Evolutionary conservation across 257 asterid genomes (phyloP).

Genomic region (Solanum chiquidenum): DNA sequence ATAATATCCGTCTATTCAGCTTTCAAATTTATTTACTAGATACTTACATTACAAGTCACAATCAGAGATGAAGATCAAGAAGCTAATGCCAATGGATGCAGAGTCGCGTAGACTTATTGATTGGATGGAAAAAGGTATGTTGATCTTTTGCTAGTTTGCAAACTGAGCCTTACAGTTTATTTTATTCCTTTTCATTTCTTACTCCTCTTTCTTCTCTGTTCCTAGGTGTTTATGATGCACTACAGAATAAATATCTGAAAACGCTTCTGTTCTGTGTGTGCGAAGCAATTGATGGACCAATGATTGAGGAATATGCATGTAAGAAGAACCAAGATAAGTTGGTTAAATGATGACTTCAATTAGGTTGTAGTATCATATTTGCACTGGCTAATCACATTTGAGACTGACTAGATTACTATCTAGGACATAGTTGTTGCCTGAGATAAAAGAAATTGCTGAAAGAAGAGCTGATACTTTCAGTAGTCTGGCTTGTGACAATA

Average conservation of each 20-base stretch:
- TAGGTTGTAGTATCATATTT: background rate
- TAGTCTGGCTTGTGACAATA: background rate
- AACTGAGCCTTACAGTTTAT: background rate
- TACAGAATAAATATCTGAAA: slow-evolving; percentile 83
- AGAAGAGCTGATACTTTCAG: background rate
- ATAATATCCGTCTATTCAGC: background rate
- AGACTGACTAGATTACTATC: background rate
- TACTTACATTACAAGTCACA: slow-evolving; percentile 1
- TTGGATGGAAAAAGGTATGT: slow-evolving; percentile 93
- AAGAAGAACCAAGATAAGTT: slow-evolving; percentile 12
- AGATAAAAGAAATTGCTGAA: background rate
- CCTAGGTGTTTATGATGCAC: slow-evolving; percentile 84
- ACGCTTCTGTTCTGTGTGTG: slow-evolving; percentile 79
- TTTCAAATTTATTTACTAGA: slow-evolving; percentile 7
- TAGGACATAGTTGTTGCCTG: background rate
- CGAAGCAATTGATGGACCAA: slow-evolving; percentile 75
- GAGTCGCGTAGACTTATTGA: slow-evolving; percentile 92
- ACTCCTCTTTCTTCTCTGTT: slow-evolving; percentile 5
- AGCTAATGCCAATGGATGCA: slow-evolving; percentile 96
- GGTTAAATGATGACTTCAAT: background rate
- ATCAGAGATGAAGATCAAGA: slow-evolving; percentile 89
- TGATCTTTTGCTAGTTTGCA: background rate
- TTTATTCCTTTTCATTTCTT: background rate
- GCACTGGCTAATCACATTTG: background rate
- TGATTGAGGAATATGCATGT: slow-evolving; percentile 90